phyloP scores from a whole-genome alignment of 768 basidiomycete species.

The Suillus ampliporus region DNA sequence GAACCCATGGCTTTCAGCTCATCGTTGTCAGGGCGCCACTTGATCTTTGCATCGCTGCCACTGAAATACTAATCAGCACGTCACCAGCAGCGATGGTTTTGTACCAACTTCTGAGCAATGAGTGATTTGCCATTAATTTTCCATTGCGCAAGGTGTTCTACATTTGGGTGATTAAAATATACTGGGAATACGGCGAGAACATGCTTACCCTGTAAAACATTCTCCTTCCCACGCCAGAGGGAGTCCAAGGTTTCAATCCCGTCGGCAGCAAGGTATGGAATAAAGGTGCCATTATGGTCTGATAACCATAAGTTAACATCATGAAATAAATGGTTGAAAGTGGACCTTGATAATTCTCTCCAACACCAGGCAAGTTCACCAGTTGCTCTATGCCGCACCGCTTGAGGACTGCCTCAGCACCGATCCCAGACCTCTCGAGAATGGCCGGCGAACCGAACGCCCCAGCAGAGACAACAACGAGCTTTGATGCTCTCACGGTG shows the following conservation, averaged over 20 bases:
- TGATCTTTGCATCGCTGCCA: conserved; percentile 23
- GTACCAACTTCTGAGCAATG: conserved; percentile 56
- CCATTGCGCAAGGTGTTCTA: conserved; percentile 35
- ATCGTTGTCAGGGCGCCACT: conserved; percentile 27
- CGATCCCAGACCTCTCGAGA: conserved; percentile 59
- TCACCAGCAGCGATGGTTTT: neutral
- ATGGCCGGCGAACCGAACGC: conserved; percentile 53
- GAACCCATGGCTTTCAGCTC: conserved; percentile 28
- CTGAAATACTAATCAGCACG: conserved; percentile 11
- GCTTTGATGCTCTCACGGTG: conserved; percentile 34
- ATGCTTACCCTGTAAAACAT: conserved; percentile 45
- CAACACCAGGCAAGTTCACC: conserved; percentile 48
- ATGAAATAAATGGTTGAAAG: neutral
- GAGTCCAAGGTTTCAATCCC: conserved; percentile 53
- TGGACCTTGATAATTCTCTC: conserved; percentile 47
- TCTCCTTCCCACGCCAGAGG: conserved; percentile 46
- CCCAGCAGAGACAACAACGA: conserved; percentile 47
- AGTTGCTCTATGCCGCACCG: conserved; percentile 33
- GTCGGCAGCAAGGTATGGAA: conserved; percentile 45
- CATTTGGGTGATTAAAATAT: neutral
- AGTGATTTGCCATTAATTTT: conserved; percentile 46
- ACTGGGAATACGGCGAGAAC: conserved; percentile 13
- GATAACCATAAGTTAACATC: neutral
- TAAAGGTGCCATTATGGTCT: conserved; percentile 37
- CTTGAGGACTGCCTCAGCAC: conserved; percentile 35